These are phyloP conservation scores for Closterium sp. DNA, from an alignment of 139 green algal genomes.

Conservation along the genomic window DNA sequence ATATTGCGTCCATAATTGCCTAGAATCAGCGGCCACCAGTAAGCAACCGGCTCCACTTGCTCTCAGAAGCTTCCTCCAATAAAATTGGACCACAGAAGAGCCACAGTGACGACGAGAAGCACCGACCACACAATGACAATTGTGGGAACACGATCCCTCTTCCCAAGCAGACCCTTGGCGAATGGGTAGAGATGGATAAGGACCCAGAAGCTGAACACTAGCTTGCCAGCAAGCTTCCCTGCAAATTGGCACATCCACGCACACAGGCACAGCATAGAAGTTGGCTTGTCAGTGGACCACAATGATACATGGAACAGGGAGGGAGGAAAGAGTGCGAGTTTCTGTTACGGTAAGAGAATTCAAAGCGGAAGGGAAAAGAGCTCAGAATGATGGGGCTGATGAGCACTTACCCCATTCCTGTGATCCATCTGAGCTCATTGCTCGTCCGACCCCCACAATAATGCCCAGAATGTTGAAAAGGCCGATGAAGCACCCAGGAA, in stretches of 20 bases:
- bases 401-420: slow-evolving; percentile 21
- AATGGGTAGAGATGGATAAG: slow-evolving; percentile 52
- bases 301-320: too few relatives aligned
- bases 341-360: too few relatives aligned
- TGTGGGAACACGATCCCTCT: slow-evolving; percentile 18
- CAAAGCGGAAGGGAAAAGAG: too few relatives aligned
- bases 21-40: too few relatives aligned
- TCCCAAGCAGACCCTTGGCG: slow-evolving; percentile 46
- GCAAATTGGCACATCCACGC: background rate
- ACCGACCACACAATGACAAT: slow-evolving; percentile 47
- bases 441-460: slow-evolving; percentile 24
- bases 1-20: too few relatives aligned
- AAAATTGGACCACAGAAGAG: slow-evolving; percentile 35
- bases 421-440: background rate
- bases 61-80: slow-evolving; percentile 7
- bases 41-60: too few relatives aligned
- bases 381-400: too few relatives aligned
- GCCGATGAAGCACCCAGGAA: slow-evolving; percentile 28
- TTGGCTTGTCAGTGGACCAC: too few relatives aligned
- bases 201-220: slow-evolving; percentile 51
- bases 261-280: too few relatives aligned
- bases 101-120: slow-evolving; percentile 39
- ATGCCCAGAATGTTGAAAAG: slow-evolving; percentile 45
- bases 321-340: too few relatives aligned
- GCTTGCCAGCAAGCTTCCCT: slow-evolving; percentile 43